Evolutionary conservation across 768 basidiomycete species (phyloP), one percentile per base, ranked within the genome.

Genomic region (Lactarius akahatsu): DNA sequence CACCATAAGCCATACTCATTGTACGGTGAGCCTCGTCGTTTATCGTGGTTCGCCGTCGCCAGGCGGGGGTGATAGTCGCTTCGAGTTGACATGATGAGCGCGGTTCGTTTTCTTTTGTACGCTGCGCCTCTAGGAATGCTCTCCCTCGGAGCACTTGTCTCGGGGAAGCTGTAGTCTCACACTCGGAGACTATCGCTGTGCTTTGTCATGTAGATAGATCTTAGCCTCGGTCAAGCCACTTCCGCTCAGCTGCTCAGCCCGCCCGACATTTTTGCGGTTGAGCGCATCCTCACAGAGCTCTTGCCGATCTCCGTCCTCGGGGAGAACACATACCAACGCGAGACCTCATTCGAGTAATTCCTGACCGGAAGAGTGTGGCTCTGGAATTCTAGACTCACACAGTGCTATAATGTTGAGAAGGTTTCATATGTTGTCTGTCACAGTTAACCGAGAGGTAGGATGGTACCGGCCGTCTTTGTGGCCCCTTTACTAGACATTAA

Each of bases 281-380:
- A 15, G 34, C 30, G 8, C 30, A 56, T 28, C 38, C 7, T 57
- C 23, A 26, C 56, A 38, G 36, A 26, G 45, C 8, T 38, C 45
- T 58, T 38, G 10, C 57, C 63, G 45, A 58, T 64, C 57, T 50
- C 57, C 28, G 4, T 30, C 36, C n/a, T 38, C 57, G 10, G 59
- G 45, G 40, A 40, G 26, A 55, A 41, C 16, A n/a, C 16, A 18
- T 18, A 36, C 28, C 36, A 10, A 58, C 23, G 2, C 8, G 36
- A 50, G 26, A 8, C 38, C 41, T 40, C 11, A 4, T 47, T 3
- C 23, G 10, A 10, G 47, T 50, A 50, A 6, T 50, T 26, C 47
- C 11, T 15, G 23, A 23, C 45, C n/a, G 45, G 11, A n/a, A 47
- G 45, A 23, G n/a, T 9, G 3, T 11, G n/a, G 45, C 7, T 23